These are phyloP conservation scores for Dactylella cylindrospora DNA, from an alignment of 2,329 filamentous ascomycete species.

Conservation along the genomic window DNA sequence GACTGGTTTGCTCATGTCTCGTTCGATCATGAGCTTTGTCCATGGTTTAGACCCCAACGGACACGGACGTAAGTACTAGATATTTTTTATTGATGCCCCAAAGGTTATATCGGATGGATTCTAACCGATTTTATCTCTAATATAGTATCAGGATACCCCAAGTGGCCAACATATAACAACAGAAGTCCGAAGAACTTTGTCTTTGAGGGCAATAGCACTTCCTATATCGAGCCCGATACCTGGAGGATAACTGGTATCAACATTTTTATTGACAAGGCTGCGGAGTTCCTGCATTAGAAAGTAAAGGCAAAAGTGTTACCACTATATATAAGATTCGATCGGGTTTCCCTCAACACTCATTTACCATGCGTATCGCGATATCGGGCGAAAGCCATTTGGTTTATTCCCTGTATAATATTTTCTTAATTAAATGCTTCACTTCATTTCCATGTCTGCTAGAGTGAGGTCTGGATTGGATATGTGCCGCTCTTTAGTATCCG, in stretches of 20 bases:
- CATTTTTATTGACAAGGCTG: conserved; percentile 21
- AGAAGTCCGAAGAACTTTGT: conserved; percentile 33
- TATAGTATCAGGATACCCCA: conserved; percentile 30
- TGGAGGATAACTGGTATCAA: conserved; percentile 28
- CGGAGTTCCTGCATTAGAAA: conserved; percentile 18
- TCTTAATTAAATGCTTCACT: no score
- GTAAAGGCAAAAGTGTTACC: no score
- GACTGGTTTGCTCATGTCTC: conserved; percentile 32
- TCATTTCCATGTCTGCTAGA: no score
- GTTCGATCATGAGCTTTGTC: conserved; percentile 31
- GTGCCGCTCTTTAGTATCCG: no score
- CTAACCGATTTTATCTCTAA: neutral
- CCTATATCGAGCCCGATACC: conserved; percentile 26
- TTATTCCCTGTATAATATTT: no score
- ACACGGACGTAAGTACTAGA: conserved; percentile 36
- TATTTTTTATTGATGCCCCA: neutral
- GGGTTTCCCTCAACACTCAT: no score
- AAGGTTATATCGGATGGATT: no score
- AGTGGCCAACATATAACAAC: conserved; percentile 26
- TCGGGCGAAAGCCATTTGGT: no score
- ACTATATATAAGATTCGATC: no score
- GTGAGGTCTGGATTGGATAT: no score
- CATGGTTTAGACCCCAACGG: conserved; percentile 31
- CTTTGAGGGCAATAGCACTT: conserved; percentile 31
- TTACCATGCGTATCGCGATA: no score